Evolutionary conservation across 75 land plant species (phyloP).

Genomic region (Selaginella tamariscina): DNA sequence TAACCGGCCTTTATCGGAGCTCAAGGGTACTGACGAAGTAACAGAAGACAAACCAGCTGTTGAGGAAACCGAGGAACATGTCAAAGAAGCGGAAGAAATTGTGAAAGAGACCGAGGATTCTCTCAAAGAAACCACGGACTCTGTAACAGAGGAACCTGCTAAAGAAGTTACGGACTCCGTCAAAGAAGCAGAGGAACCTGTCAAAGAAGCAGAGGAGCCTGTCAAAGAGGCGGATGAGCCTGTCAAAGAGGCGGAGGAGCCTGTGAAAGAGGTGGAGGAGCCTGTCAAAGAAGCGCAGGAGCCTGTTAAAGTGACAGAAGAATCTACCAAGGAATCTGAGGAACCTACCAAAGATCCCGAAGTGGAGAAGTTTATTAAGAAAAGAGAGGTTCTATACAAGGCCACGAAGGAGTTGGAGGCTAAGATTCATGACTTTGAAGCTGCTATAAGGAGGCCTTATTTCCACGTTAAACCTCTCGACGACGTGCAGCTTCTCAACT

Average conservation of each 20-base stretch:
- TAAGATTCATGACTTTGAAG: constrained; percentile 86
- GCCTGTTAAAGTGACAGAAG: constrained; percentile 29
- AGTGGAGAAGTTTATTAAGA: constrained; percentile 68
- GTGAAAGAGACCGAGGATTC: constrained; percentile 12
- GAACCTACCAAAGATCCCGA: constrained; percentile 61
- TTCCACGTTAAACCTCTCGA: constrained; percentile 91
- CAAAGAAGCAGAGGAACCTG: too few species aligned
- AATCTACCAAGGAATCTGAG: constrained; percentile 37
- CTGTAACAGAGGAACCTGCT: constrained; percentile 13
- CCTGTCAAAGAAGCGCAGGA: constrained; percentile 34
- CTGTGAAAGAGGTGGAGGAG: constrained; percentile 30
- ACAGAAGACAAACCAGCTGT: constrained; percentile 22
- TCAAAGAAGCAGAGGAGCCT: constrained; percentile 41
- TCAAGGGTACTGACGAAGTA: constrained; percentile 54
- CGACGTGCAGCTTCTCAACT: constrained; percentile 79
- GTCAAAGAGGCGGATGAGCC: constrained; percentile 50
- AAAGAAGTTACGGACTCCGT: constrained; percentile 20
- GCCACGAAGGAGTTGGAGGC: constrained; percentile 86
- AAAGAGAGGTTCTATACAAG: constrained; percentile 77
- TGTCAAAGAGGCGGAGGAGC: constrained; percentile 51
- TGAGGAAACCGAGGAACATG: constrained; percentile 50
- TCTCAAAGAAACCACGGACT: background rate
- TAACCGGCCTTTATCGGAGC: constrained; percentile 59
- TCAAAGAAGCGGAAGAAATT: constrained; percentile 27
- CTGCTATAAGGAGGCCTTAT: constrained; percentile 90